These are phyloP conservation scores for Monilinia laxa DNA, from an alignment of 2,329 filamentous ascomycete genomes.

Conservation along the genomic window DNA sequence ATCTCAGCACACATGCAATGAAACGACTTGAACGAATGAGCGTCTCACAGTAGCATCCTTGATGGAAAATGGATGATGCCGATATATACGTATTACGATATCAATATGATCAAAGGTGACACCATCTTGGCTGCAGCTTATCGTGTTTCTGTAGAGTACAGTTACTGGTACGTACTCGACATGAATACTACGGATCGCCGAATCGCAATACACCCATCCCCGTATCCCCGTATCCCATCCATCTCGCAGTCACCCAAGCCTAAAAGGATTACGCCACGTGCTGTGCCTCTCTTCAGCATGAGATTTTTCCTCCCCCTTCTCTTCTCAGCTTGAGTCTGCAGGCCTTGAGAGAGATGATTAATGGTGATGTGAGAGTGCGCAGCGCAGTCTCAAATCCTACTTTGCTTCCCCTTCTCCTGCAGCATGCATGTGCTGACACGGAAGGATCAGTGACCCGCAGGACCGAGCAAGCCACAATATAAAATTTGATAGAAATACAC, in stretches of 20 bases:
- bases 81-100: constrained; percentile 22
- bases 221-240: not conserved
- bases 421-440: constrained; percentile 25
- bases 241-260: not conserved
- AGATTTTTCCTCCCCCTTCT: constrained; percentile 7
- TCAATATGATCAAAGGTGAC: constrained; percentile 22
- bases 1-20: constrained; percentile 14
- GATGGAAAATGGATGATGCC: constrained; percentile 4
- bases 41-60: not conserved
- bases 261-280: constrained; percentile 16
- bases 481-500: constrained; percentile 22
- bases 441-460: constrained; percentile 24
- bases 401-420: constrained; percentile 20
- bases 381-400: constrained; percentile 9
- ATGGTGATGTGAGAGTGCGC: constrained; percentile 3
- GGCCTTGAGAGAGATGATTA: not conserved
- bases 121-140: constrained; percentile 21
- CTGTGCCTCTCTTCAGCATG: constrained; percentile 23
- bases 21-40: constrained; percentile 21
- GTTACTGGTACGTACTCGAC: constrained; percentile 23
- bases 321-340: constrained; percentile 13
- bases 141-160: constrained; percentile 10
- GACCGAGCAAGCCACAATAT: constrained; percentile 26
- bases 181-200: constrained; percentile 16
- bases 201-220: constrained; percentile 1